Evolutionary conservation across 2,329 filamentous ascomycete genomes (phyloP), one percentile per base, ranked within the genome.

Genomic region (Cladophialophora immunda): DNA sequence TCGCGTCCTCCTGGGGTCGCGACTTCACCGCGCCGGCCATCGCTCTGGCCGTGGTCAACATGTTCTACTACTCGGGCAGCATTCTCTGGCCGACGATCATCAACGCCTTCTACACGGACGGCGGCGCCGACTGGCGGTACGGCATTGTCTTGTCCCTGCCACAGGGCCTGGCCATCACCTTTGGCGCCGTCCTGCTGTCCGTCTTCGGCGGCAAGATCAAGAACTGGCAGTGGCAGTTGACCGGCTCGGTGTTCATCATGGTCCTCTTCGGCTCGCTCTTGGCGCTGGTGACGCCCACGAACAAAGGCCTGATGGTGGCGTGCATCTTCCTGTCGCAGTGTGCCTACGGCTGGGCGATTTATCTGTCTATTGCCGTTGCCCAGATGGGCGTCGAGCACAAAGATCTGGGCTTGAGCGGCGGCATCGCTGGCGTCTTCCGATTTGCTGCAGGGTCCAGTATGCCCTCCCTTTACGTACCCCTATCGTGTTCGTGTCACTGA

Each of bases 11-110:
- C 13, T 73, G 76, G 32, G 83, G 83, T 1, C 77, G 83, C 17
- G 81, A 83, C 53, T 79, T 85, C 57, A 84, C 82, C 0, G 81
- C 80, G 0, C 82, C 82, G 0, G 81, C 79, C 47, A 76, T 84
- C 36, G 79, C 79, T 3, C 76, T 79, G 0, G 79, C 78, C 55
- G 79, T 85, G 55, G 77, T 84, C 22, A 84, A 81, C 64, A 85
- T 85, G 82, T 84, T 84, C 71, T 85, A 84, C 74, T 85, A 84
- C 71, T 78, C 78, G 36, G 79, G 77, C 52, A 82, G 80, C 67
- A 79, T 84, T 54, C 75, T 84, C 15, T 84, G 78, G 69, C 82
- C 82, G 0, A 81, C 80, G 17, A 83, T 83, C 81, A 82, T 83
- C 58, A 76, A 75, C 15, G 75, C 78, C 0, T 81, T 82, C 69